Conservation (phyloP, 805 yeast species). For the Kuraishia floccosa region DNA sequence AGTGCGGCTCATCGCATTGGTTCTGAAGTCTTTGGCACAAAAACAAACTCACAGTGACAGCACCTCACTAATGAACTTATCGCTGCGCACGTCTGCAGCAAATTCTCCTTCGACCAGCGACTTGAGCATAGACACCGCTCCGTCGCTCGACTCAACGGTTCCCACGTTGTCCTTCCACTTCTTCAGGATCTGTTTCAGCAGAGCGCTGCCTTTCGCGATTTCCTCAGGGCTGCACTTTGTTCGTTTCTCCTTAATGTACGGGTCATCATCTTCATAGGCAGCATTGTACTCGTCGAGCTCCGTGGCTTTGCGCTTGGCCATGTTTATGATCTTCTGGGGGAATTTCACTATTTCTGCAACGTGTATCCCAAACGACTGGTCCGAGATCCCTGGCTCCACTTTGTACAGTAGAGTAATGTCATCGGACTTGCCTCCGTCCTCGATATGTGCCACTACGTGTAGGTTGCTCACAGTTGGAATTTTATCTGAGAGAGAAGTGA, state of each 20-base stretch:
- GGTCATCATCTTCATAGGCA: constrained; percentile 24
- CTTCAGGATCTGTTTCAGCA: constrained; percentile 35
- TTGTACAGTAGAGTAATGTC: constrained; percentile 84
- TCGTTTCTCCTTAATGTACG: constrained; percentile 32
- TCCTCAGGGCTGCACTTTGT: constrained; percentile 42
- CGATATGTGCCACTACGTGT: constrained; percentile 90
- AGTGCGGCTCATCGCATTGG: too few species aligned
- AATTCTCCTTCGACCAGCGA: constrained; percentile 18
- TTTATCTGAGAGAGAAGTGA: constrained; percentile 66
- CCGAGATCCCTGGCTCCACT: constrained; percentile 94
- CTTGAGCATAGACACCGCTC: constrained; percentile 27
- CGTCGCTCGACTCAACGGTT: constrained; percentile 26
- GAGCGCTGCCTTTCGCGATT: constrained; percentile 39
- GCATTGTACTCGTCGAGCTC: constrained; percentile 62
- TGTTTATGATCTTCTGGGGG: constrained; percentile 78
- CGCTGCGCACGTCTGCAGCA: constrained; percentile 10
- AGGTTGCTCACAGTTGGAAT: constrained; percentile 60
- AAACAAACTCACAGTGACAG: too few species aligned
- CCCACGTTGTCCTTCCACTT: constrained; percentile 43
- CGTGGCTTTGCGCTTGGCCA: constrained; percentile 91
- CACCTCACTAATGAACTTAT: constrained; percentile 35
- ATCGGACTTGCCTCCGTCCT: constrained; percentile 26
- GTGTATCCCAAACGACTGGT: constrained; percentile 94
- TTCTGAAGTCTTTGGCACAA: too few species aligned
- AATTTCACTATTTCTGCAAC: constrained; percentile 95